Evolutionary conservation across 1,139 yeast genomes (phyloP), one percentile per base, ranked within the genome.

Genomic region (Pneumocystis carinii): DNA sequence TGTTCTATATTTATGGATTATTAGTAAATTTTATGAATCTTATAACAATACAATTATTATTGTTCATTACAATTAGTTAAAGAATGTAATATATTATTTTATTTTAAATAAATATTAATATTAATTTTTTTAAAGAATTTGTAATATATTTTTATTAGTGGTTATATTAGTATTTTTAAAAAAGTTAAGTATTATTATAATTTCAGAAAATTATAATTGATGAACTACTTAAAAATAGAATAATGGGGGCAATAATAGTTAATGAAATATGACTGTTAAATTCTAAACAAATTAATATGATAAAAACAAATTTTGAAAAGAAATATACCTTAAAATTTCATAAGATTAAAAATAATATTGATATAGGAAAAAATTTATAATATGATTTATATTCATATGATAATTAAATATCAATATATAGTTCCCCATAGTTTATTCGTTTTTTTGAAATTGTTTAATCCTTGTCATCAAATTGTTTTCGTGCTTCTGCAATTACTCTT

Each of bases 401-500:
- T 24, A 48, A 32, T 24, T 24, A 24, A 24, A 48, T 48, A 42
- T 24, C 15, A 19, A 48, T 2, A 24, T 24, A 48, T 48, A 12
- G 15, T 24, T 14, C 29, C 14, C 12, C 7, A 2, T 19, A 7
- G 19, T 42, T 48, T 48, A 7, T 48, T 24, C 39, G n/a, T 14
- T 24, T 24, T 48, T 39, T 53, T 53, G 35, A 7, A 7, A 32
- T 55, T 36, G 39, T 61, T 36, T 59, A 64, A 48, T 41, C 58
- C 32, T 62, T 59, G 53, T 83, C 85, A 70, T 88, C 95, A 71
- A 87, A 88, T 75, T 86, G 83, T 76, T 86, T 87, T 72, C 87
- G 83, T 0, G 96, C 96, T 67, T 82, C 85, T 36, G 83, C 82
- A 69, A 90, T 89, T 70, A 82, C 83, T 69, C 83, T 84, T 69